These are phyloP conservation scores for Coniochaeta hoffmannii DNA, from an alignment of 2,329 filamentous ascomycete species.

Conservation along the genomic window DNA sequence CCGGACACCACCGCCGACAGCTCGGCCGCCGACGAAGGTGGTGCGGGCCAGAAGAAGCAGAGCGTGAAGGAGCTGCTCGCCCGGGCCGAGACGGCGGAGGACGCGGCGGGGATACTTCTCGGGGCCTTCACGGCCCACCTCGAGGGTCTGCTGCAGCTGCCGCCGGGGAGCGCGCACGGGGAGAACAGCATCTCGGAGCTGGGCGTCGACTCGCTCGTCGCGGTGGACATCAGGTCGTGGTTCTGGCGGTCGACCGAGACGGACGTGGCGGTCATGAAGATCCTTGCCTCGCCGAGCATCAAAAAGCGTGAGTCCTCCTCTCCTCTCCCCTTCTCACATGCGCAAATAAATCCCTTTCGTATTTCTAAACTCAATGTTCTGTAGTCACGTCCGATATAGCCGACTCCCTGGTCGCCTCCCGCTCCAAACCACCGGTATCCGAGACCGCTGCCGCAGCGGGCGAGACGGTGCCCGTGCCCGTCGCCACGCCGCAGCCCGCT, in stretches of 20 bases:
- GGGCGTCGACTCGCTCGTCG: conserved; percentile 33
- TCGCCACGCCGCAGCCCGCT: too few species aligned
- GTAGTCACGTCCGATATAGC: too few species aligned
- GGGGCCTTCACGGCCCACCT: conserved; percentile 21
- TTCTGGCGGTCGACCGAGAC: conserved; percentile 31
- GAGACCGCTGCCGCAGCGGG: too few species aligned
- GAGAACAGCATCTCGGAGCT: conserved; percentile 27
- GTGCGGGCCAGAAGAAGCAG: background rate
- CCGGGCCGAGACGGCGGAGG: conserved; percentile 11
- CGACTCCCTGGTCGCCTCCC: too few species aligned
- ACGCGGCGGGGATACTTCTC: conserved; percentile 17
- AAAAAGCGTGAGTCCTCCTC: conserved; percentile 11
- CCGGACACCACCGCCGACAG: conserved; percentile 10
- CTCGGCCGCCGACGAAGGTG: background rate
- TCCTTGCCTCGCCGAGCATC: conserved; percentile 26
- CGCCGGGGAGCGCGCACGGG: conserved; percentile 18
- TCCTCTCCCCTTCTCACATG: background rate
- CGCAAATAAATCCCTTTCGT: too few species aligned
- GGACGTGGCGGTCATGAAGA: conserved; percentile 38
- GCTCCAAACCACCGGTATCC: too few species aligned
- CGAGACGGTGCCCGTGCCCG: too few species aligned
- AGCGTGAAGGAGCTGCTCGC: conserved; percentile 22
- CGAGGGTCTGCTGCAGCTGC: conserved; percentile 22
- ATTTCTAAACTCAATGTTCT: too few species aligned
- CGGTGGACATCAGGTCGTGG: conserved; percentile 37